Percentiles rank a stretch among this genome's conserved stretches.
These are phyloP conservation scores for Aspergillus conjunctus DNA, from an alignment of 495 filamentous ascomycete species.

Conservation along the genomic window DNA sequence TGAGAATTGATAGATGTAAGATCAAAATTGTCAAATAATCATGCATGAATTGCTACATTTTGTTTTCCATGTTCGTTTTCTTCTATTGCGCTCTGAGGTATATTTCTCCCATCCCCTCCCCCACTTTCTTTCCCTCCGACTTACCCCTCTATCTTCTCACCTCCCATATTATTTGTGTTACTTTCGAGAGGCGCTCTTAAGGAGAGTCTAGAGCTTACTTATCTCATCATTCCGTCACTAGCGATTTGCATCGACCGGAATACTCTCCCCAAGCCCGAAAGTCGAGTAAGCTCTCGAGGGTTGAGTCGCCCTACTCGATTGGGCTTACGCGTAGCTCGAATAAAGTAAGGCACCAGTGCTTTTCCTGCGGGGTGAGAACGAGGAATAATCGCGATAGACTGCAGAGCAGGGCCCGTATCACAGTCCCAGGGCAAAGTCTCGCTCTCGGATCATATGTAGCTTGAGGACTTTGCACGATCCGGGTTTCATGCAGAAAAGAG, in stretches of 20 bases:
- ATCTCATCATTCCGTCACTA: background rate
- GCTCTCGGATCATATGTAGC: constrained; percentile 6
- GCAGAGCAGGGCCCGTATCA: constrained; percentile 9
- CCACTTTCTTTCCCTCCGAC: too few relatives aligned
- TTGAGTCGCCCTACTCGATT: constrained; percentile 10
- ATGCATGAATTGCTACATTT: constrained; percentile 16
- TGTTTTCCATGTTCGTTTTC: constrained; percentile 10
- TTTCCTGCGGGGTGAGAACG: constrained; percentile 7
- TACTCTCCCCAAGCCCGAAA: background rate
- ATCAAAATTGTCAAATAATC: constrained; percentile 11
- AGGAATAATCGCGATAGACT: background rate
- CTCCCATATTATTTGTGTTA: background rate
- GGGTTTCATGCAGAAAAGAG: constrained; percentile 24
- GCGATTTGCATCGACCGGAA: background rate
- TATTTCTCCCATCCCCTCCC: background rate
- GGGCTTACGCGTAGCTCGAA: constrained; percentile 12
- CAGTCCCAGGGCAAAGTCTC: background rate
- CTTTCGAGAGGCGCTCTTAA: background rate
- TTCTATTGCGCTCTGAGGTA: background rate
- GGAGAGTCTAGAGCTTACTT: background rate
- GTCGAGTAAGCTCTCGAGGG: constrained; percentile 2
- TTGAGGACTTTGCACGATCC: constrained; percentile 3
- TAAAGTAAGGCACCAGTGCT: constrained; percentile 28
- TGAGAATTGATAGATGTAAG: constrained; percentile 9
- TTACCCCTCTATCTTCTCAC: background rate